Percentiles rank a stretch among this genome's conserved stretches.
Evolutionary conservation across 495 filamentous ascomycete genomes (phyloP).

Genomic region (Aspergillus steynii): DNA sequence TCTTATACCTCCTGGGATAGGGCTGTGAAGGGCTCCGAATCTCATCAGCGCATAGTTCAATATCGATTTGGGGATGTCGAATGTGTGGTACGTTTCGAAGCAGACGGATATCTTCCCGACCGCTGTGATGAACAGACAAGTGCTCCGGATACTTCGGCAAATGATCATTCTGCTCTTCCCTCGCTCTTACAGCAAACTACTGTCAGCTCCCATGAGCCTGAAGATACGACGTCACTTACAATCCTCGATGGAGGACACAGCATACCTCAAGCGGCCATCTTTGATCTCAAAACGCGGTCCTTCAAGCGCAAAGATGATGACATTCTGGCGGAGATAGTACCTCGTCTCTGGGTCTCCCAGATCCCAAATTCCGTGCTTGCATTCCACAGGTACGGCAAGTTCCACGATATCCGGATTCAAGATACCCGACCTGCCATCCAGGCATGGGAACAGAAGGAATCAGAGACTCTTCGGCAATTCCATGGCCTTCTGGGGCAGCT

Average conservation of each 20-base stretch:
- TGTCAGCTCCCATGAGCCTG: not conserved
- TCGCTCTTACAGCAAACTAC: constrained; percentile 3
- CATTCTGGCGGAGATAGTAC: constrained; percentile 46
- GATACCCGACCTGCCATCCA: constrained; percentile 45
- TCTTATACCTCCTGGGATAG: constrained; percentile 60
- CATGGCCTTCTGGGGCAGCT: constrained; percentile 47
- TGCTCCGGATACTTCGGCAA: not conserved
- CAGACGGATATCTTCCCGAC: constrained; percentile 56
- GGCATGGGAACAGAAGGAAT: constrained; percentile 55
- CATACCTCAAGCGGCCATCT: constrained; percentile 49
- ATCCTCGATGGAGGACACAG: constrained; percentile 11
- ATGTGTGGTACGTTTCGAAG: constrained; percentile 59
- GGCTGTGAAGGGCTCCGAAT: constrained; percentile 50
- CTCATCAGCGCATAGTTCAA: constrained; percentile 62
- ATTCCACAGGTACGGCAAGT: constrained; percentile 55
- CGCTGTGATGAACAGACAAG: not conserved
- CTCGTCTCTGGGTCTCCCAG: constrained; percentile 61
- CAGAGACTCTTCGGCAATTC: constrained; percentile 36
- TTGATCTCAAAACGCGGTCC: constrained; percentile 68
- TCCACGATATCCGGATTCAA: constrained; percentile 51
- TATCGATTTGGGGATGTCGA: constrained; percentile 59
- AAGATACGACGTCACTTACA: constrained; percentile 3
- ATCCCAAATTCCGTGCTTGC: constrained; percentile 63
- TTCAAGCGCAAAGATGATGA: constrained; percentile 33
- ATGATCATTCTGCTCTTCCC: not conserved